Base-by-base conservation (phyloP, 2,329 filamentous ascomycete species). In the Sporothrix schenckii region DNA sequence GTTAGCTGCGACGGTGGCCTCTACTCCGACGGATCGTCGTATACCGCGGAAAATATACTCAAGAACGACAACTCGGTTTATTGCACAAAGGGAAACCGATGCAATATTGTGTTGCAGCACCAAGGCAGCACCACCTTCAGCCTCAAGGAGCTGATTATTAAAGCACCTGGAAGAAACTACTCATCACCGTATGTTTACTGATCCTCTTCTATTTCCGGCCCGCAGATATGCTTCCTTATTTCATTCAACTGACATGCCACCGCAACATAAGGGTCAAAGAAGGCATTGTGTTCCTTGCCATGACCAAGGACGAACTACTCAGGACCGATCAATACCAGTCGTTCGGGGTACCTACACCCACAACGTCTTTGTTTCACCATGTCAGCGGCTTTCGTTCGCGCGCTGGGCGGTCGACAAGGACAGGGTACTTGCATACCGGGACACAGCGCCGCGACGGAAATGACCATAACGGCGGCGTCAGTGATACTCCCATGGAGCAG, bases 241-340 rank as follows among this genome's bases (percentile, higher is more conserved):
- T 10, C 61, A 49, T 65, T 19, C 19, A 10, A 10, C 63, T 66
- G 11, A 53, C 41, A 66, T 11, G 9, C 7, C 1, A 39, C 39
- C 11, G 14, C 27, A 1, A 19, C 39, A 63, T 19, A 19, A 94
- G 92, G 69, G 90, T 97, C 68, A 90, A 94, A 80, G 92, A 97
- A 84, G 94, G 95, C 58, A 90, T 97, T 86, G 87, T 98, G 0
- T 97, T 97, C 77, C 86, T 98, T 39, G 88, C 92, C 60, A 97
- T 97, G 94, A 87, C 89, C 53, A 87, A 89, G 50, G 89, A 96
- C 74, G 90, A 95, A 72, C 82, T 95, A 56, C 86, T 84, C 24
- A 86, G 90, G 71, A 95, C 92, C 13, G 86, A 91, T 7, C 86
- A 89, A 72, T 94, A 94, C 77, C 88, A 92, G 74, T 69, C 72